Evolutionary conservation across 257 asterid genomes (phyloP).

Genomic region (Solanum habrochaites): DNA sequence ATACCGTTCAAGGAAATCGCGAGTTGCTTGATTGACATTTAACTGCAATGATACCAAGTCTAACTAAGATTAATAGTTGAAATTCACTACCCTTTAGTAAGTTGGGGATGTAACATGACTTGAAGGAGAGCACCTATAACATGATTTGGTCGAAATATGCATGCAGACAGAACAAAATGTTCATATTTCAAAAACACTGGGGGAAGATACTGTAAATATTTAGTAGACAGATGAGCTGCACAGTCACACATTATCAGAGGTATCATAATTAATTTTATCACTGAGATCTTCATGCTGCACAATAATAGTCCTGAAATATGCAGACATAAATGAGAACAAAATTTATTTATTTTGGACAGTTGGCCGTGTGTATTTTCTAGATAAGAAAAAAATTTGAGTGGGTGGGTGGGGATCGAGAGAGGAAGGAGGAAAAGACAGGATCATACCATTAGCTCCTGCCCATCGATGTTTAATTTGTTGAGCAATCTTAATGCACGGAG

Average conservation of each 20-base stretch:
- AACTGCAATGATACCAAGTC: slow-evolving; percentile 38
- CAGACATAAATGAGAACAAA: background rate
- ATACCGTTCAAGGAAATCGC: slow-evolving; percentile 60
- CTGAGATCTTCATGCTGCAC: background rate
- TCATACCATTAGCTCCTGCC: slow-evolving; percentile 88
- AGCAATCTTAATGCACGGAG: slow-evolving; percentile 85
- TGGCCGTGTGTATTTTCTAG: background rate
- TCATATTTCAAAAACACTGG: background rate
- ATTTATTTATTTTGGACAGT: background rate
- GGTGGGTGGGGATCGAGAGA: background rate
- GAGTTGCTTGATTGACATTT: slow-evolving; percentile 68
- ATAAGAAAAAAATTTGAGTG: background rate
- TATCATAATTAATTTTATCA: background rate
- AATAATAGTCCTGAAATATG: background rate
- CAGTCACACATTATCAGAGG: background rate
- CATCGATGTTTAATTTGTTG: slow-evolving; percentile 71
- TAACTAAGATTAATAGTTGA: slow-evolving; percentile 18
- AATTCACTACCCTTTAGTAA: background rate
- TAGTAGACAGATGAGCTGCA: background rate
- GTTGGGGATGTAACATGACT: background rate
- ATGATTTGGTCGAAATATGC: background rate
- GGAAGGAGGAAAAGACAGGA: background rate
- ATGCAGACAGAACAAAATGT: background rate
- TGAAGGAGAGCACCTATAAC: background rate
- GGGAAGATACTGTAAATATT: background rate